These are phyloP conservation scores for Suillus weaverae DNA, from an alignment of 768 basidiomycete genomes.

Conservation along the genomic window DNA sequence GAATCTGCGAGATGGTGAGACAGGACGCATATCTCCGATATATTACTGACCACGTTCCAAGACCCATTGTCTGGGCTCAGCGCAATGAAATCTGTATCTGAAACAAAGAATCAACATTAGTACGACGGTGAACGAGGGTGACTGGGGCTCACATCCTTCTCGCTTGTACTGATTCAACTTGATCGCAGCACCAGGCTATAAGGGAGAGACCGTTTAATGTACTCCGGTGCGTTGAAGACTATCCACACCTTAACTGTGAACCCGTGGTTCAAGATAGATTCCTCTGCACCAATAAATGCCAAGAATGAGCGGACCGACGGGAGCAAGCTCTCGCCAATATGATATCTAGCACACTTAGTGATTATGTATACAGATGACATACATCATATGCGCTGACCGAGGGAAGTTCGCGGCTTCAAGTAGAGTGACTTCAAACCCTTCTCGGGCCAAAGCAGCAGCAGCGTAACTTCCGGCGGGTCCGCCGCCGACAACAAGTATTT, in stretches of 20 bases:
- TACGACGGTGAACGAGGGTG: background rate
- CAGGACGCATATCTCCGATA: background rate
- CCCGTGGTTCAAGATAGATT: constrained; percentile 48
- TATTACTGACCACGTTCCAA: constrained; percentile 58
- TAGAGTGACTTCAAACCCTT: constrained; percentile 44
- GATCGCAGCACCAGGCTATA: constrained; percentile 61
- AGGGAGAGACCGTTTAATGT: background rate
- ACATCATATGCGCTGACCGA: constrained; percentile 48
- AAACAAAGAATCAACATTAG: background rate
- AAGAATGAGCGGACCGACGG: constrained; percentile 59
- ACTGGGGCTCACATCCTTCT: constrained; percentile 53
- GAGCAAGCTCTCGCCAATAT: constrained; percentile 61
- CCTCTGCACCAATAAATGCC: constrained; percentile 57
- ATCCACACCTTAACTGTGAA: constrained; percentile 48
- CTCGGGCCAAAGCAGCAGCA: constrained; percentile 39
- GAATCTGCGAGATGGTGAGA: constrained; percentile 37
- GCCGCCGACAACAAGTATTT: constrained; percentile 32
- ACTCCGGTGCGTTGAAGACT: background rate
- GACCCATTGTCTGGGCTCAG: constrained; percentile 54
- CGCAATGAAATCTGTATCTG: constrained; percentile 63
- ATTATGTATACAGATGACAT: constrained; percentile 23
- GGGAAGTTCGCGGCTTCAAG: constrained; percentile 59
- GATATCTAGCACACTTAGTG: constrained; percentile 41
- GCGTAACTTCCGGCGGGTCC: constrained; percentile 61
- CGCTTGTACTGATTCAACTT: constrained; percentile 65